Base-by-base conservation (phyloP, 2,329 filamentous ascomycete genomes). In the Cladorrhinum sp. region DNA sequence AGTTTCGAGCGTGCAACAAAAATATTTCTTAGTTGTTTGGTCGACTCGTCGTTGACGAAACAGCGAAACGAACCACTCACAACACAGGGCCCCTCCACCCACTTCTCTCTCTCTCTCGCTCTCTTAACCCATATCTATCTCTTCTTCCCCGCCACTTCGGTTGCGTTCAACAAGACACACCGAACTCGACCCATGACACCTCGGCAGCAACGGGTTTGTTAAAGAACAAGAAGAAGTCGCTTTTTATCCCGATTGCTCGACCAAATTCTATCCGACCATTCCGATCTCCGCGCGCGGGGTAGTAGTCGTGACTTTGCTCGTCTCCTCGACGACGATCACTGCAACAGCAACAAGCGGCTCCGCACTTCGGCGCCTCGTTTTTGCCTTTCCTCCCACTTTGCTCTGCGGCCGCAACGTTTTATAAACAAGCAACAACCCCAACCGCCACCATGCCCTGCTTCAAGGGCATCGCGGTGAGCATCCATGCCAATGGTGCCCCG, bases 401-500 rank as follows among this genome's bases (percentile, higher is more conserved):
- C n/a, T n/a, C 36, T 42, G 36, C 33, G 21, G 33, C 8, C 39
- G 18, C 12, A 28, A 46, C 49, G 49, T n/a, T n/a, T n/a, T n/a
- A n/a, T n/a, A n/a, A n/a, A 55, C 59, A 28, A 49, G 55, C 8
- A 50, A 64, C 75, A 46, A 33, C 57, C 36, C 42, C 56, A 52
- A 49, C 56, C 82, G 73, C 55, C 62, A 83, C 73, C 73, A 86
- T 86, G 95, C 95, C 95, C 80, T 98, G 93, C 86, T 99, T 98
- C 82, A 96, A 98, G 82, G 95, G 95, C 78, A 92, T 99, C 79
- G 94, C 95, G 71, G 94, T 98, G 74, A 96, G 91, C 84, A 96
- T 98, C 75, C 95, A 99, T 79, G 85, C 86, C 61, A 87, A 88
- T 73, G 84, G 83, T 65, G 80, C 92, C 68, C 93, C 95, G 67